phyloP scores from a whole-genome alignment of 192 early-diverging fungal species.

The Phycomyces blakesleeanus region DNA sequence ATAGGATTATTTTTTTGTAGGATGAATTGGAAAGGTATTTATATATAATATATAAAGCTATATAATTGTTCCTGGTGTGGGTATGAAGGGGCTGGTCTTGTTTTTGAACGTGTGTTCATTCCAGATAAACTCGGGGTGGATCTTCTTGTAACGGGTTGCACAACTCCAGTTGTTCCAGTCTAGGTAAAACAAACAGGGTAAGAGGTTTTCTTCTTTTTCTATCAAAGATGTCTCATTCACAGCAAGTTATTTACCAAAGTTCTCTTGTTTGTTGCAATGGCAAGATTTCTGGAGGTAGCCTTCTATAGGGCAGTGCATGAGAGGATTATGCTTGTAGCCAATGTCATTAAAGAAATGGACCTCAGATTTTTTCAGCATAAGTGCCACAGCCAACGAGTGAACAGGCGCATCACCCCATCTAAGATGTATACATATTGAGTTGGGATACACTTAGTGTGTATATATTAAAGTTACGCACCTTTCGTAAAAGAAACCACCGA shows the following conservation, averaged over 20 bases:
- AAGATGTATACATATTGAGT: background rate
- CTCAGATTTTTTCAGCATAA: constrained; percentile 19
- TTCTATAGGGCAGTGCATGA: constrained; percentile 28
- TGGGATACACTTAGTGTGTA: background rate
- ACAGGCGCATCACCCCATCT: constrained; percentile 35
- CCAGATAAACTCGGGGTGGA: constrained; percentile 12
- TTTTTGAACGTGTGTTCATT: constrained; percentile 6
- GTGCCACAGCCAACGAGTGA: constrained; percentile 30
- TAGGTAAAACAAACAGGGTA: background rate
- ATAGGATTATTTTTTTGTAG: too few relatives aligned
- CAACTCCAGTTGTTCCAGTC: constrained; percentile 22
- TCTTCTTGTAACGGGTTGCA: constrained; percentile 1
- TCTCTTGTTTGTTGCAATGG: constrained; percentile 17
- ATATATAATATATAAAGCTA: too few relatives aligned
- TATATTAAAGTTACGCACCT: constrained; percentile 29
- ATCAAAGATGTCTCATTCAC: background rate
- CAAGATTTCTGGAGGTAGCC: constrained; percentile 14
- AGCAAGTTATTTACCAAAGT: constrained; percentile 27
- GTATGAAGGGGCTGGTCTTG: background rate
- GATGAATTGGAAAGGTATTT: too few relatives aligned
- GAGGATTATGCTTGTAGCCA: constrained; percentile 27
- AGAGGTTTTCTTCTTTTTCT: too few relatives aligned
- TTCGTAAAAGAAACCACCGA: constrained; percentile 81
- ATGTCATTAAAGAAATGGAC: constrained; percentile 38
- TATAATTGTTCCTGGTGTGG: too few relatives aligned